phyloP scores from a whole-genome alignment of 2,329 filamentous ascomycete genomes.

The Colletotrichum paranaense region DNA sequence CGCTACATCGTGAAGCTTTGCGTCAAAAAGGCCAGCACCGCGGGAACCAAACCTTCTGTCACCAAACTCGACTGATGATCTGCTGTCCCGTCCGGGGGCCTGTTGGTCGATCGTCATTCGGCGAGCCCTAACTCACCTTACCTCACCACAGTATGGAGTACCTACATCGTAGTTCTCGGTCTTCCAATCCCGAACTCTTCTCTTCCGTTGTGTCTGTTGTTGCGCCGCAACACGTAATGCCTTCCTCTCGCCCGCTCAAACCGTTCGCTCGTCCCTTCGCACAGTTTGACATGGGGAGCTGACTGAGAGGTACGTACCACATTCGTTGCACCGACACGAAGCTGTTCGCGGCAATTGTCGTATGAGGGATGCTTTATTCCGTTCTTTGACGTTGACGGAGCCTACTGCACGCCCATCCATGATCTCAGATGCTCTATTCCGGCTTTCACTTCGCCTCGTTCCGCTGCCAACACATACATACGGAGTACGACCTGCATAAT shows the following conservation, averaged over 20 bases:
- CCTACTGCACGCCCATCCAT: not conserved
- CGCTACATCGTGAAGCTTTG: not conserved
- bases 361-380: not conserved
- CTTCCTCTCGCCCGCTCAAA: not conserved
- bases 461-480: constrained; percentile 5
- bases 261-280: not conserved
- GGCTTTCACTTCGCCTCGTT: constrained; percentile 5
- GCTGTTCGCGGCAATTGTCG: constrained; percentile 8
- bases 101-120: not conserved
- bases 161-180: not conserved
- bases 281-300: not conserved
- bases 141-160: too few species aligned
- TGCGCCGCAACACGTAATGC: not conserved
- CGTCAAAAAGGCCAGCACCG: not conserved
- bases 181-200: not conserved
- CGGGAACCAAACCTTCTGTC: constrained; percentile 11
- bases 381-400: constrained; percentile 11
- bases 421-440: not conserved
- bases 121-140: not conserved
- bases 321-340: constrained; percentile 9
- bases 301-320: not conserved
- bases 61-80: constrained; percentile 2
- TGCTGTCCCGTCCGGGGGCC: not conserved
- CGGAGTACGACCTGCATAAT: not conserved
- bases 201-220: not conserved